Percentiles rank a stretch among this genome's conserved stretches.
phyloP scores from a whole-genome alignment of 331 rosid species.

The Malus hybrid region DNA sequence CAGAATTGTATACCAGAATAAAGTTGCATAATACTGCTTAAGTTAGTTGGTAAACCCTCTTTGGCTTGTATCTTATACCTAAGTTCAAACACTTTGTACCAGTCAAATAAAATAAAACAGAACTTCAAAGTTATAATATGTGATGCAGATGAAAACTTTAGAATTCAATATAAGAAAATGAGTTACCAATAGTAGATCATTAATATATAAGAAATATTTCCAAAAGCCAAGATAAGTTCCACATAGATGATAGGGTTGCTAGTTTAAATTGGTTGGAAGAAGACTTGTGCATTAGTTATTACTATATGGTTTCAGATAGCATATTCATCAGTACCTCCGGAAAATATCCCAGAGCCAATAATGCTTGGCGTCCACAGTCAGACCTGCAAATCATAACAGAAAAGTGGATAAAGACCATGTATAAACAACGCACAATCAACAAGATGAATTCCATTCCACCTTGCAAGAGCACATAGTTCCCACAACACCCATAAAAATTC shows the following conservation, averaged over 20 bases:
- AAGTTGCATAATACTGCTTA: not conserved
- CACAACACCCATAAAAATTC: constrained; percentile 93
- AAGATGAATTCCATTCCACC: constrained; percentile 36
- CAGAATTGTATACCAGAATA: not conserved
- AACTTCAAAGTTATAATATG: not conserved
- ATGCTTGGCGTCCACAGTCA: constrained; percentile 90
- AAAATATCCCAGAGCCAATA: constrained; percentile 66
- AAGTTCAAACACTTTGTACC: not conserved
- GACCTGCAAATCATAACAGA: constrained; percentile 52
- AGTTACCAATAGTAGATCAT: not conserved
- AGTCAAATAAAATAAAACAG: not conserved
- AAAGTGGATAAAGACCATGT: constrained; percentile 16
- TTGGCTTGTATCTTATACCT: not conserved
- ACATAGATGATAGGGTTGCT: not conserved
- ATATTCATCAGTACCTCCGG: constrained; percentile 63
- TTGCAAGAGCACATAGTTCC: constrained; percentile 81
- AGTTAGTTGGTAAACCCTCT: not conserved
- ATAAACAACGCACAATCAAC: constrained; percentile 4
- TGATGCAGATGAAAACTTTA: not conserved
- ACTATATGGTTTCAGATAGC: constrained; percentile 4
- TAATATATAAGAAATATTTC: not conserved
- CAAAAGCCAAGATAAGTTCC: not conserved
- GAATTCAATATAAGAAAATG: not conserved
- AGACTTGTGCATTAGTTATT: not conserved
- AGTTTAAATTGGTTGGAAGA: not conserved